phyloP scores from a whole-genome alignment of 768 basidiomycete genomes.

The Tremella yokohamensis region DNA sequence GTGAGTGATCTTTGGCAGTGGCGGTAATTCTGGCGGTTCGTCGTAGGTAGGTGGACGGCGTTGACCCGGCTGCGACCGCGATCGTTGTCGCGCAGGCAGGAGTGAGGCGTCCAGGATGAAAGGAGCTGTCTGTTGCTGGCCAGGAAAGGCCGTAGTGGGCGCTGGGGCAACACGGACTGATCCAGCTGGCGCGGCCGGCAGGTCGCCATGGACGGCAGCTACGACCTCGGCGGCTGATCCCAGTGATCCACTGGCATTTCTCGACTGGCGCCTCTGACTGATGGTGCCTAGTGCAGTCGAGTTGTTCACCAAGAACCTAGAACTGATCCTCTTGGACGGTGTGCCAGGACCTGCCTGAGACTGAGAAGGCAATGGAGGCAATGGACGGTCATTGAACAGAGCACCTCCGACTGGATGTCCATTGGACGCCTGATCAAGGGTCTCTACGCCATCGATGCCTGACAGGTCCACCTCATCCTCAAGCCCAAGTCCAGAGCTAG shows the following conservation, averaged over 20 bases:
- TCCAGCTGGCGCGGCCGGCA: no score
- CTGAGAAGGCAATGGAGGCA: background rate
- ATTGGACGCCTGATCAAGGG: background rate
- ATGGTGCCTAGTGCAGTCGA: conserved; percentile 36
- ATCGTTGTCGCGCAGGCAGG: background rate
- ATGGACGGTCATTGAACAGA: background rate
- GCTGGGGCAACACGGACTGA: no score
- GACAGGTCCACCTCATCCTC: conserved; percentile 1
- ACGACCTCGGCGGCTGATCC: no score
- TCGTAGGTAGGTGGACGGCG: conserved; percentile 6
- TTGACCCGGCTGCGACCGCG: conserved; percentile 23
- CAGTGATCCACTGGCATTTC: conserved; percentile 2
- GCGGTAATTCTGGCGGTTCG: conserved; percentile 8
- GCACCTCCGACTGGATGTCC: background rate
- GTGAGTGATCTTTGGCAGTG: conserved; percentile 1
- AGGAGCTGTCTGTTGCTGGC: background rate
- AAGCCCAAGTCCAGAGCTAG: background rate
- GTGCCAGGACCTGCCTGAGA: background rate
- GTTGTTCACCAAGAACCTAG: conserved; percentile 26
- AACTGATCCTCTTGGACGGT: background rate
- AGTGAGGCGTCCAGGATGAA: conserved; percentile 5
- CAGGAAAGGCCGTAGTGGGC: no score
- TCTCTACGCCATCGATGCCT: background rate
- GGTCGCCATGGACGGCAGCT: no score
- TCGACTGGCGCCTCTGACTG: conserved; percentile 31